phyloP scores from a whole-genome alignment of 2,329 filamentous ascomycete genomes.

The Ophiostoma sp. region DNA sequence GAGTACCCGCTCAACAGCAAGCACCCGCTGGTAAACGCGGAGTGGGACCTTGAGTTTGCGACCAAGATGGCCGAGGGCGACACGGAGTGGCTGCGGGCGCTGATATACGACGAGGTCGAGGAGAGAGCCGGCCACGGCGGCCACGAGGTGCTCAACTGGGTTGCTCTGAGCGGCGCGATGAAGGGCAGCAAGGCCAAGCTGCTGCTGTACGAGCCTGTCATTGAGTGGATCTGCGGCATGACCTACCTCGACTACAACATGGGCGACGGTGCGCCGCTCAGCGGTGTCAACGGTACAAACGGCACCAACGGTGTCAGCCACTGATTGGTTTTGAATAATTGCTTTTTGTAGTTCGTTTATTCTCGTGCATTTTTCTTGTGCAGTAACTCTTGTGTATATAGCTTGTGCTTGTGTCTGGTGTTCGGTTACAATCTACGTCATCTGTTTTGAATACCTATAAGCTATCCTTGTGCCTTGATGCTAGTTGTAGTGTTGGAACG shows the following conservation, averaged over 20 bases:
- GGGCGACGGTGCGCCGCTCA: not conserved
- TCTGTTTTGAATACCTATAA: not conserved
- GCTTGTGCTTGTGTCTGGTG: not conserved
- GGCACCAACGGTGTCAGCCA: slow-evolving; percentile 3
- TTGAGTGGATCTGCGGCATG: slow-evolving; percentile 27
- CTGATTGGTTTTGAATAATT: not conserved
- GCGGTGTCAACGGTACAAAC: not conserved
- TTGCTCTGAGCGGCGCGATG: slow-evolving; percentile 24
- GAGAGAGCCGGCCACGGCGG: slow-evolving; percentile 25
- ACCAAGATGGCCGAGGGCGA: slow-evolving; percentile 21
- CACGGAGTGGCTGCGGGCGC: slow-evolving; percentile 18
- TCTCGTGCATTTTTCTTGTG: not conserved
- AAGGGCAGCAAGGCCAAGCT: slow-evolving; percentile 24
- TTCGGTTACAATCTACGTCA: not conserved
- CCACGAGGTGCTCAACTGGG: slow-evolving; percentile 27
- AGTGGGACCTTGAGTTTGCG: slow-evolving; percentile 24
- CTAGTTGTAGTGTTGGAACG: too few species aligned
- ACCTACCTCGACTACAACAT: slow-evolving; percentile 24
- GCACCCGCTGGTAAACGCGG: slow-evolving; percentile 25
- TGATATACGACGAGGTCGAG: slow-evolving; percentile 26
- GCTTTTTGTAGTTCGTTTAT: not conserved
- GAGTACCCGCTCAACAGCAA: slow-evolving; percentile 26
- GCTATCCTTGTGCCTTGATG: not conserved
- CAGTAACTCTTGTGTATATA: not conserved
- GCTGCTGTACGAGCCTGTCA: slow-evolving; percentile 25